Conservation (phyloP, 345 rosid genomes). For the Acer saccharum region DNA sequence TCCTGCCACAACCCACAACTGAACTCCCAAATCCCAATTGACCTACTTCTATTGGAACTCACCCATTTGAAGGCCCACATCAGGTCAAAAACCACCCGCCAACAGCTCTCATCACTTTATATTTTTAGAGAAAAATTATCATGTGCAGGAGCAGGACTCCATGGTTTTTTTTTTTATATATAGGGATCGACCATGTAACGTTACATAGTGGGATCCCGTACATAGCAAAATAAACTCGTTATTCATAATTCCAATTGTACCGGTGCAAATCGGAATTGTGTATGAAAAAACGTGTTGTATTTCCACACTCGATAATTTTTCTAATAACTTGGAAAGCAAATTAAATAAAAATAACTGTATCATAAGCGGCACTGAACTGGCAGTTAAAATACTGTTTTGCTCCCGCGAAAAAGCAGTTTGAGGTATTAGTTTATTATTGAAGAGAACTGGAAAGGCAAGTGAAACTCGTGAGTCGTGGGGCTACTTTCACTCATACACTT, state of each 20-base stretch:
- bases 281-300: too few relatives aligned
- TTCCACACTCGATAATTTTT: too few relatives aligned
- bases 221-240: too few relatives aligned
- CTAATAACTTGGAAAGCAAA: not conserved
- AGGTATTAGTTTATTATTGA: slow-evolving; percentile 43
- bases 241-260: too few relatives aligned
- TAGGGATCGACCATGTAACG: too few relatives aligned
- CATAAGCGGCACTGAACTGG: slow-evolving; percentile 33
- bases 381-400: slow-evolving; percentile 46
- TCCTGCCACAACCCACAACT: not conserved
- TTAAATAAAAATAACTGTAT: slow-evolving; percentile 6
- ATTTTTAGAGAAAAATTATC: too few relatives aligned
- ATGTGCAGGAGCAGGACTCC: too few relatives aligned
- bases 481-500: slow-evolving; percentile 5
- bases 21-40: too few relatives aligned
- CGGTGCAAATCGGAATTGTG: too few relatives aligned
- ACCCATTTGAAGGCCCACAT: not conserved
- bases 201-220: too few relatives aligned
- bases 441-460: slow-evolving; percentile 65
- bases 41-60: too few relatives aligned
- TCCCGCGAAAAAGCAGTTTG: slow-evolving; percentile 55
- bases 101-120: slow-evolving; percentile 8
- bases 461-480: slow-evolving; percentile 39
- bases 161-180: too few relatives aligned
- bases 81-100: slow-evolving; percentile 4